A percentile compares a stretch with the other conserved stretches of the same genome.
phyloP scores from a whole-genome alignment of 192 early-diverging fungal species.

The Coemansia guatemalensis region DNA sequence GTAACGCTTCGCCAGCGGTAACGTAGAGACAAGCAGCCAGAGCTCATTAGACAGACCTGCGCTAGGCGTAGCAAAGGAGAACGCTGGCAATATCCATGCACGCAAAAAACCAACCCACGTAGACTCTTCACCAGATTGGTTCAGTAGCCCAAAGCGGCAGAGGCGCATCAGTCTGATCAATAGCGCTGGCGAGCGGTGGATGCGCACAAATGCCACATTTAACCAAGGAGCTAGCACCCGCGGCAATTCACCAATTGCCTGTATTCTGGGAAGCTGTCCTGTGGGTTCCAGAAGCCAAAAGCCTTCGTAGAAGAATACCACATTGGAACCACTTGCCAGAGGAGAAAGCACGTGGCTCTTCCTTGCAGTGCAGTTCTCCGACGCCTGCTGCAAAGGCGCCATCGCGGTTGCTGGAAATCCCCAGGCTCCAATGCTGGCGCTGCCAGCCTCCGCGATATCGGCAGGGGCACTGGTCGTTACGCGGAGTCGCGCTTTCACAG shows the following conservation, averaged over 20 bases:
- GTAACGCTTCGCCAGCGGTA: conserved; percentile 37
- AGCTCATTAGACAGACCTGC: conserved; percentile 51
- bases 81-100: conserved; percentile 48
- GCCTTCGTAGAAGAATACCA: conserved; percentile 48
- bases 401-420: conserved; percentile 4
- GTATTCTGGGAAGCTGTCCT: conserved; percentile 13
- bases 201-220: conserved; percentile 33
- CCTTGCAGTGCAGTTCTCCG: neutral
- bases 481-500: conserved; percentile 14
- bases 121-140: conserved; percentile 5
- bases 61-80: conserved; percentile 31
- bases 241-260: conserved; percentile 21
- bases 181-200: conserved; percentile 27
- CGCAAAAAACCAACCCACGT: conserved; percentile 36
- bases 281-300: conserved; percentile 44
- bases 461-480: neutral
- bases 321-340: conserved; percentile 20
- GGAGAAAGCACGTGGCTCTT: conserved; percentile 30
- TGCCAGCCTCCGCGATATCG: neutral
- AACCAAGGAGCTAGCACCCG: conserved; percentile 48
- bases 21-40: conserved; percentile 35
- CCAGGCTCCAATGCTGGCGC: conserved; percentile 5
- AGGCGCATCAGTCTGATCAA: conserved; percentile 40
- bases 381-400: neutral
- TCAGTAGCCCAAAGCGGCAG: conserved; percentile 32